These are phyloP conservation scores for Nissolia schottii DNA, from an alignment of 306 rosid species.

Conservation along the genomic window DNA sequence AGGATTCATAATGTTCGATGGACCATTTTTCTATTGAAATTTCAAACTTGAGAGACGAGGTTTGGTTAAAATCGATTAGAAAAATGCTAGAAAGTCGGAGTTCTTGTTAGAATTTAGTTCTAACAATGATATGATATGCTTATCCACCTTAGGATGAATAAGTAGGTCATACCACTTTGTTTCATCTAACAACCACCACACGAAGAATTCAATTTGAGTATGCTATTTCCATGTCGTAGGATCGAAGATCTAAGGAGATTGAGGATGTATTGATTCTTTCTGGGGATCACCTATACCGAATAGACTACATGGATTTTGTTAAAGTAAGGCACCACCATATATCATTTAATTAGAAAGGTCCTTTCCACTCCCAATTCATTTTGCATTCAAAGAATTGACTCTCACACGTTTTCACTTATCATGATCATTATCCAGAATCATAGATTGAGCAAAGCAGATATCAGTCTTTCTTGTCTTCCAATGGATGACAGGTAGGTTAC, in stretches of 20 bases:
- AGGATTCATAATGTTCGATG: no score
- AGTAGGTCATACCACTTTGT: no score
- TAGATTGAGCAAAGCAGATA: slow-evolving; percentile 84
- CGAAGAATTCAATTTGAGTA: no score
- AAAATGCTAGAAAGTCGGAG: neutral
- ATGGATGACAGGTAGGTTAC: slow-evolving; percentile 80
- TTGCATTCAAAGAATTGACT: slow-evolving; percentile 5
- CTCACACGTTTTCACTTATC: slow-evolving; percentile 14
- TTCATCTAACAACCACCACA: no score
- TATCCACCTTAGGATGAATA: no score
- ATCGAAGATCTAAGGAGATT: slow-evolving; percentile 68
- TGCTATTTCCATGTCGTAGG: slow-evolving; percentile 45
- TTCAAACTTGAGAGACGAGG: no score
- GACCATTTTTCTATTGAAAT: no score
- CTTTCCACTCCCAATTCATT: neutral
- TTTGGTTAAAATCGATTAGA: no score
- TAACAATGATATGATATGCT: no score
- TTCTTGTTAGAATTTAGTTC: no score
- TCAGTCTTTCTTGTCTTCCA: slow-evolving; percentile 81
- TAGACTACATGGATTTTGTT: slow-evolving; percentile 93
- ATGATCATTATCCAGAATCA: slow-evolving; percentile 71
- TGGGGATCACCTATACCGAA: slow-evolving; percentile 89
- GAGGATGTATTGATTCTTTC: slow-evolving; percentile 92
- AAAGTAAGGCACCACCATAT: slow-evolving; percentile 44
- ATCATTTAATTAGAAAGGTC: neutral